Conservation (phyloP, 2,329 filamentous ascomycete genomes). For the Xylaria sp. region DNA sequence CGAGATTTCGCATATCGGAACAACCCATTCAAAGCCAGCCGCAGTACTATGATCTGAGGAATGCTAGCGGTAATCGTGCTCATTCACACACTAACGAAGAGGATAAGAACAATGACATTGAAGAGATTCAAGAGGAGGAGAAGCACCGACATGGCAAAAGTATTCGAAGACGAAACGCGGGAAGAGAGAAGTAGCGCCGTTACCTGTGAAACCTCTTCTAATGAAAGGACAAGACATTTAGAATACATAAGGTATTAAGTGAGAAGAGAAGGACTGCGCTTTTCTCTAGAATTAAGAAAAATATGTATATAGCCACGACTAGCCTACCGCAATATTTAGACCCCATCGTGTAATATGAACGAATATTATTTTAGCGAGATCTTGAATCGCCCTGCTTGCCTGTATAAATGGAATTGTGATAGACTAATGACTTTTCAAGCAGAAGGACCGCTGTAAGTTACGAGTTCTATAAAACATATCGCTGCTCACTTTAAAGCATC, state of each 20-base stretch:
- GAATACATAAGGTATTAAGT: not conserved
- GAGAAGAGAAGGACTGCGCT: not conserved
- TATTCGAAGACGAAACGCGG: not conserved
- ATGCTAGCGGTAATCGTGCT: too few relatives aligned
- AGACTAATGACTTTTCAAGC: not conserved
- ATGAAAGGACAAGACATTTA: not conserved
- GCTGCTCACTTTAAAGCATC: not conserved
- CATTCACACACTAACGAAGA: not conserved
- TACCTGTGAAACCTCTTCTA: not conserved
- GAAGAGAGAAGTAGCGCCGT: not conserved
- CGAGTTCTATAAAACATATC: not conserved
- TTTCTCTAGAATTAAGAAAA: not conserved
- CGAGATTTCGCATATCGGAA: too few relatives aligned
- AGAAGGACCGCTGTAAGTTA: not conserved
- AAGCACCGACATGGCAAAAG: not conserved
- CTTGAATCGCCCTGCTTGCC: not conserved
- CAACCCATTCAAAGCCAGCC: too few relatives aligned
- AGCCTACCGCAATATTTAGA: not conserved
- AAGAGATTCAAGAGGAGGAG: not conserved
- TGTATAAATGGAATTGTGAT: not conserved
- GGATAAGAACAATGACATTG: not conserved
- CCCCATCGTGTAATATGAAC: not conserved
- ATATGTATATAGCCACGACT: constrained; percentile 1
- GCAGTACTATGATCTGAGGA: too few relatives aligned
- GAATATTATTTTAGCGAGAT: not conserved